These are phyloP conservation scores for Candida boidinii DNA, from an alignment of 805 yeast genomes.

Conservation along the genomic window DNA sequence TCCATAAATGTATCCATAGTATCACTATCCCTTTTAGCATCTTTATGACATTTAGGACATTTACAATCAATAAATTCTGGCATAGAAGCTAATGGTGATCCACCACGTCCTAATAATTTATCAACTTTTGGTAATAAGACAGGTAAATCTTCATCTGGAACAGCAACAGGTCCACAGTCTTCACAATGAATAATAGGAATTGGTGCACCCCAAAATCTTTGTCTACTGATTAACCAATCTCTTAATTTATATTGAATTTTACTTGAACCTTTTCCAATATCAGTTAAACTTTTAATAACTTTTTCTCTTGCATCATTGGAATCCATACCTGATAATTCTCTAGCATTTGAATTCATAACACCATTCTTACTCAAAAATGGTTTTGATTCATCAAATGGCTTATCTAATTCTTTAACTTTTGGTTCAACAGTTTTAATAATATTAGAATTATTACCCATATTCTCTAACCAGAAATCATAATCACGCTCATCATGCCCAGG, in stretches of 20 bases:
- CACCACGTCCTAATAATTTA: conserved; percentile 34
- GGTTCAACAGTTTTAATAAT: conserved; percentile 40
- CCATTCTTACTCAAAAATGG: conserved; percentile 38
- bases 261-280: conserved; percentile 31
- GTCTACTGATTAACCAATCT: conserved; percentile 94
- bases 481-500: conserved; percentile 93
- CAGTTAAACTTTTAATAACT: conserved; percentile 35
- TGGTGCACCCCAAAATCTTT: conserved; percentile 98
- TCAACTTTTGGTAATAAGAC: conserved; percentile 62
- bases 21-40: conserved; percentile 86
- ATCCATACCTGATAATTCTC: conserved; percentile 41
- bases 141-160: conserved; percentile 82
- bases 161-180: conserved; percentile 84
- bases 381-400: conserved; percentile 4
- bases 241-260: conserved; percentile 58
- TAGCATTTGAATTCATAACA: conserved; percentile 36
- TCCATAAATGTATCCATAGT: conserved; percentile 99
- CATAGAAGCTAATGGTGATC: conserved; percentile 62
- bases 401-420: conserved; percentile 8
- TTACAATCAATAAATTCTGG: conserved; percentile 60
- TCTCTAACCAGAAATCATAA: conserved; percentile 65
- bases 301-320: conserved; percentile 40
- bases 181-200: conserved; percentile 90
- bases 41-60: conserved; percentile 74
- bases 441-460: conserved; percentile 36